A percentile compares a stretch with the other conserved stretches of the same genome.
These are phyloP conservation scores for Claviceps sp. DNA, from an alignment of 2,329 filamentous ascomycete genomes.

Conservation along the genomic window DNA sequence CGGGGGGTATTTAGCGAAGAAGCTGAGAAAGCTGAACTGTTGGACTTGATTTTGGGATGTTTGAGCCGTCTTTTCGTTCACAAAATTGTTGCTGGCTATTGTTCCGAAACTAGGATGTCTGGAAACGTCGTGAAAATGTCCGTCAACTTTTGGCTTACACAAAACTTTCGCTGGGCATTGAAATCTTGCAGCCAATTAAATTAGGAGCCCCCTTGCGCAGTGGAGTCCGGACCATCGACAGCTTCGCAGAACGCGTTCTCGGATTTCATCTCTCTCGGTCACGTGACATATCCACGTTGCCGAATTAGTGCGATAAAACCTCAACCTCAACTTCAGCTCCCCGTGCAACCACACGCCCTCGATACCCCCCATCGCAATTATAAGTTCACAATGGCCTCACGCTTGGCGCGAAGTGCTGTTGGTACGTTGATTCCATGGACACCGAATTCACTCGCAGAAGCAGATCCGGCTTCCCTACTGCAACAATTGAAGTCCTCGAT, in stretches of 20 bases:
- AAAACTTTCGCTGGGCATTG: slow-evolving; percentile 3
- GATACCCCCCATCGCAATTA: slow-evolving; percentile 34
- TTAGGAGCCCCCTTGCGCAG: background rate
- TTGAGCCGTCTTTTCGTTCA: background rate
- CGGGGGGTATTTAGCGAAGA: no score
- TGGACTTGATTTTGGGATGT: background rate
- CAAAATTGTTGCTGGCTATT: background rate
- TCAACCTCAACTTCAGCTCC: slow-evolving; percentile 33
- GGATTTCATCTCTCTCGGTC: slow-evolving; percentile 5
- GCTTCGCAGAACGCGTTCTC: background rate
- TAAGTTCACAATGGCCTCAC: slow-evolving; percentile 83
- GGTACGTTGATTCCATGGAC: slow-evolving; percentile 46
- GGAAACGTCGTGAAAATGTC: background rate
- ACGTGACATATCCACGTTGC: slow-evolving; percentile 25
- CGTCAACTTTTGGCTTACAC: background rate
- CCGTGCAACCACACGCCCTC: slow-evolving; percentile 29
- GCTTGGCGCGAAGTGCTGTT: slow-evolving; percentile 88
- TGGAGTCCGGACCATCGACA: no score
- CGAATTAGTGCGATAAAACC: slow-evolving; percentile 36
- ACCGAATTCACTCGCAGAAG: background rate
- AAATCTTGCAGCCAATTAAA: slow-evolving; percentile 4
- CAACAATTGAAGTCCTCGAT: slow-evolving; percentile 16
- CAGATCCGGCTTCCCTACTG: background rate
- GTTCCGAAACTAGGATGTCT: background rate
- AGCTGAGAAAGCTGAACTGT: no score